Evolutionary conservation across 2,329 filamentous ascomycete species (phyloP).

Genomic region (Talaromyces verruculosus): DNA sequence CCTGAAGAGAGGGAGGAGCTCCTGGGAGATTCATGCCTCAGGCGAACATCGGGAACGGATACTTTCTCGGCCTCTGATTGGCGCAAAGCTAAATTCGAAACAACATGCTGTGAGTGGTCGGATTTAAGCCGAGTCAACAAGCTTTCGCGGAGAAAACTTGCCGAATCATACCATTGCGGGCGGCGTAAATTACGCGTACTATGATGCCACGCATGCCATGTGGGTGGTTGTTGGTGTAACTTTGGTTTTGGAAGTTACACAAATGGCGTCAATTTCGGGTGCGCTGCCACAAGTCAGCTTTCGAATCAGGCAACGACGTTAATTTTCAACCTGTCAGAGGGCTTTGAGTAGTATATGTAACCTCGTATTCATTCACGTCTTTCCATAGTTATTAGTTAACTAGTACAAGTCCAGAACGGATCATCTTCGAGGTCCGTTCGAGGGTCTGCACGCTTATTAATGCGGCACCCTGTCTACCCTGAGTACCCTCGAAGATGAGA

Average conservation of each 20-base stretch:
- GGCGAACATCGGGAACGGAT: not conserved
- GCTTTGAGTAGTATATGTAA: not conserved
- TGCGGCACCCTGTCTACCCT: not conserved
- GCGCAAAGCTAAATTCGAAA: not conserved
- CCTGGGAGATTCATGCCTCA: not conserved
- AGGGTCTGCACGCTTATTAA: not conserved
- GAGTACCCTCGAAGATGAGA: not conserved
- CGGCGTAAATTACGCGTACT: not conserved
- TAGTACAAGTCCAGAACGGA: not conserved
- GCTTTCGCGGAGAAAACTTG: constrained; percentile 6
- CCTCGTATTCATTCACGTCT: not conserved
- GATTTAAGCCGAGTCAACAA: constrained; percentile 4
- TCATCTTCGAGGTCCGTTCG: not conserved
- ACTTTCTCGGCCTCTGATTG: constrained; percentile 3
- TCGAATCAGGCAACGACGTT: not conserved
- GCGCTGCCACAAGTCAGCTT: not conserved
- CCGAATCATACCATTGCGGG: not conserved
- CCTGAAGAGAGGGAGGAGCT: not conserved
- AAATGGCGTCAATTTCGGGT: not conserved
- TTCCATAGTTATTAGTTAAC: not conserved
- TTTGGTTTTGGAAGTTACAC: not conserved
- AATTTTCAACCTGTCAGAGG: not conserved
- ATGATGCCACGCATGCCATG: too few relatives aligned
- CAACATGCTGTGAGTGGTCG: constrained; percentile 1
- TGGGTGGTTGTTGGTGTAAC: not conserved